Evolutionary conservation across 495 filamentous ascomycete species (phyloP).

Genomic region (Lindgomyces ingoldianus): DNA sequence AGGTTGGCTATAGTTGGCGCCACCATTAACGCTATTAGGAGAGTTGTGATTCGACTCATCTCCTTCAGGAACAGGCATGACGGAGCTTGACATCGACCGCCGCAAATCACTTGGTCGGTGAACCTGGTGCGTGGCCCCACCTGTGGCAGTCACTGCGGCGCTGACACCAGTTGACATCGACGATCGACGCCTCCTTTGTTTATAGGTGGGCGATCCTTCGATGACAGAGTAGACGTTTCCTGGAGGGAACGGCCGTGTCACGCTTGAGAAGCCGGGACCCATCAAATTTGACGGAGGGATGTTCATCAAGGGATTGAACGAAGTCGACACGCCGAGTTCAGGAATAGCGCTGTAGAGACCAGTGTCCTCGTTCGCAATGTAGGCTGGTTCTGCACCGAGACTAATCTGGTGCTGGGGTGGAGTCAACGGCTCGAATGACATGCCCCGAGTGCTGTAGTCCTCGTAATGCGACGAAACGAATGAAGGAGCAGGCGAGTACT

Average conservation of each 20-base stretch:
- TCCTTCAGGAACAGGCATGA: slow-evolving; percentile 76
- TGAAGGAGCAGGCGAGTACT: slow-evolving; percentile 96
- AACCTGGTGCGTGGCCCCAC: slow-evolving; percentile 59
- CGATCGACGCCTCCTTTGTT: slow-evolving; percentile 89
- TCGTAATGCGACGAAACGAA: slow-evolving; percentile 96
- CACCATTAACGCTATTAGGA: slow-evolving; percentile 61
- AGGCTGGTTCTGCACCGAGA: slow-evolving; percentile 83
- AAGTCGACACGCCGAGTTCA: slow-evolving; percentile 61
- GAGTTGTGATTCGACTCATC: slow-evolving; percentile 71
- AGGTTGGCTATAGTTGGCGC: slow-evolving; percentile 54
- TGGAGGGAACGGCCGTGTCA: slow-evolving; percentile 65
- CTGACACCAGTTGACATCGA: slow-evolving; percentile 76
- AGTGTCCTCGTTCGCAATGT: slow-evolving; percentile 96
- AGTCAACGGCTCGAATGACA: slow-evolving; percentile 95
- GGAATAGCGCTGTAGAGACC: slow-evolving; percentile 93
- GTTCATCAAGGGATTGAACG: slow-evolving; percentile 84
- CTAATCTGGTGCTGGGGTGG: slow-evolving; percentile 85
- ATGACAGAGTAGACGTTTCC: slow-evolving; percentile 92
- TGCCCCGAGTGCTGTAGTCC: slow-evolving; percentile 93
- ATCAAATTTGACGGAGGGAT: slow-evolving; percentile 84
- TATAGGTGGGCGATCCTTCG: slow-evolving; percentile 97
- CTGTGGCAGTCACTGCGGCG: slow-evolving; percentile 58
- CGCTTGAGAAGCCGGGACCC: slow-evolving; percentile 68
- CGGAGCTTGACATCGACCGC: slow-evolving; percentile 86
- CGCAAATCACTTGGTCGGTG: slow-evolving; percentile 83